Evolutionary conservation across 768 basidiomycete species (phyloP).

Genomic region (Termitomyces sp.): DNA sequence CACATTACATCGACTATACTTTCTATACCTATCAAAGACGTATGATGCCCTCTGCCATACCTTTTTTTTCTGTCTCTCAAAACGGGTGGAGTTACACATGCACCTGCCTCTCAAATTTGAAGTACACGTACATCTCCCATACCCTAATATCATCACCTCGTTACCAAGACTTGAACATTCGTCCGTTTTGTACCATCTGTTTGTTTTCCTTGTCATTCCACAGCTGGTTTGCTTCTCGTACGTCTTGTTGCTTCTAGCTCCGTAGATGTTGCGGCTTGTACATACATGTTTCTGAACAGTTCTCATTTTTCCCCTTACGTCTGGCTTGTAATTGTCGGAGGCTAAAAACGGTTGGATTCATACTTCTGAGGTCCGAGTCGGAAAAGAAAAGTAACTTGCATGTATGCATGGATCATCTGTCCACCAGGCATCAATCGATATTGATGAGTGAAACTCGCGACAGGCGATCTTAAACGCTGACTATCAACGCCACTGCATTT

Average conservation of each 20-base stretch:
- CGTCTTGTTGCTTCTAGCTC: neutral
- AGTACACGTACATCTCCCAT: conserved; percentile 3
- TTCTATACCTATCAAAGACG: conserved; percentile 3
- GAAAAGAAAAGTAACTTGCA: neutral
- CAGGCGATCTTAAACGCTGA: neutral
- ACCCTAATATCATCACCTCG: conserved; percentile 2
- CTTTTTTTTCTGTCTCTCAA: neutral
- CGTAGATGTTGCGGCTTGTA: neutral
- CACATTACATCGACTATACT: neutral
- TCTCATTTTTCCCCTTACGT: neutral
- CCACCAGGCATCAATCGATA: neutral
- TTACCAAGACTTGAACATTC: neutral
- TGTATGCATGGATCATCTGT: neutral
- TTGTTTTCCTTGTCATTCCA: neutral
- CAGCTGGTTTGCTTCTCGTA: neutral
- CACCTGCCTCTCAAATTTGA: neutral
- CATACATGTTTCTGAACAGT: neutral
- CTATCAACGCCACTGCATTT: conserved; percentile 2
- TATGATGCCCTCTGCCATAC: neutral
- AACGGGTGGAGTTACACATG: neutral
- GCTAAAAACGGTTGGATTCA: neutral
- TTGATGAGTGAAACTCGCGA: neutral
- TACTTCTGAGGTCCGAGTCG: neutral
- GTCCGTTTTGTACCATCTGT: neutral
- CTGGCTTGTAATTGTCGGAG: neutral